A percentile compares a stretch with the other conserved stretches of the same genome.
Evolutionary conservation across 192 early-diverging fungal genomes (phyloP).

Genomic region (Coemansia umbellata): DNA sequence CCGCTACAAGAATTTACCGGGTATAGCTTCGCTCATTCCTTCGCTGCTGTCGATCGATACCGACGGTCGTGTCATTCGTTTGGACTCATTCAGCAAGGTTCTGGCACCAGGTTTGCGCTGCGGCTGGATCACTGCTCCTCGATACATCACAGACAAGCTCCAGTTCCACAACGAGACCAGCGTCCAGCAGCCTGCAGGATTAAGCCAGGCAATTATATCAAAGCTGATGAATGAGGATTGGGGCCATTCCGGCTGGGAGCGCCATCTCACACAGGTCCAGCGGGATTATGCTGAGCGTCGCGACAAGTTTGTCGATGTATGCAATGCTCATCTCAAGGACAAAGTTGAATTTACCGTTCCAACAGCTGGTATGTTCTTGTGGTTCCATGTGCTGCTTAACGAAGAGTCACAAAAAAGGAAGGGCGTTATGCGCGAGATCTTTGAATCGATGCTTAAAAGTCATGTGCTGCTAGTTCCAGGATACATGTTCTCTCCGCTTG

Average conservation of each 20-base stretch:
- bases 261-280: slow-evolving; percentile 65
- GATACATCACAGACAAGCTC: slow-evolving; percentile 72
- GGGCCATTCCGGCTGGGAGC: slow-evolving; percentile 76
- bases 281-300: slow-evolving; percentile 70
- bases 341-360: slow-evolving; percentile 59
- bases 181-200: slow-evolving; percentile 78
- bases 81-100: slow-evolving; percentile 92
- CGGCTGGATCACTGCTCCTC: slow-evolving; percentile 71
- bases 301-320: slow-evolving; percentile 62
- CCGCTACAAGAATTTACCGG: slow-evolving; percentile 23
- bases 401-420: slow-evolving; percentile 34
- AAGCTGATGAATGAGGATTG: slow-evolving; percentile 68
- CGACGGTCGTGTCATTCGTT: slow-evolving; percentile 84
- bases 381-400: slow-evolving; percentile 61
- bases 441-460: slow-evolving; percentile 59
- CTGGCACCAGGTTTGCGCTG: slow-evolving; percentile 82
- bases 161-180: slow-evolving; percentile 77
- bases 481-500: slow-evolving; percentile 53
- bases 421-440: slow-evolving; percentile 57
- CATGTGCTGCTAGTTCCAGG: slow-evolving; percentile 75
- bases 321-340: slow-evolving; percentile 59
- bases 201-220: slow-evolving; percentile 74
- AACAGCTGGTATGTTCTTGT: slow-evolving; percentile 88
- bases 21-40: slow-evolving; percentile 45
- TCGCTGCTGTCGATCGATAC: slow-evolving; percentile 87